These are phyloP conservation scores for Candida patagonica DNA, from an alignment of 805 yeast genomes.

Conservation along the genomic window DNA sequence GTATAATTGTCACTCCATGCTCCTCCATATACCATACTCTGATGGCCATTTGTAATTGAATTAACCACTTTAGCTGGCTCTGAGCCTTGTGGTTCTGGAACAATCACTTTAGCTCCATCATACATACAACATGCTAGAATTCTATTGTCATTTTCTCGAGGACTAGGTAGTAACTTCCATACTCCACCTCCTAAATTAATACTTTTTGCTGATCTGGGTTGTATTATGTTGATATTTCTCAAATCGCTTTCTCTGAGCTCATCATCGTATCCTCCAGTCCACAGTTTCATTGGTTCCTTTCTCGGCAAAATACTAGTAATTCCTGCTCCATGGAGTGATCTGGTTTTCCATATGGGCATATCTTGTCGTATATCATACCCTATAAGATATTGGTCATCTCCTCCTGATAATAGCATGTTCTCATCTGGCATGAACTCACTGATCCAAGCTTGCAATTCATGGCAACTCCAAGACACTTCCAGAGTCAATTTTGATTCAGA, in stretches of 20 bases:
- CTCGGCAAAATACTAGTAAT: constrained; percentile 70
- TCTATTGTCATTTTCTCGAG: constrained; percentile 24
- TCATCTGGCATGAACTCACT: constrained; percentile 46
- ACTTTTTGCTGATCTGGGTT: constrained; percentile 34
- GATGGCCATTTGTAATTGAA: constrained; percentile 44
- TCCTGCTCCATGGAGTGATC: constrained; percentile 79
- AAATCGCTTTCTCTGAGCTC: constrained; percentile 59
- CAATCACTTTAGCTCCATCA: constrained; percentile 74
- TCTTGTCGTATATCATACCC: constrained; percentile 55
- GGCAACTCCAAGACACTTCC: constrained; percentile 33
- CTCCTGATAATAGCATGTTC: constrained; percentile 53
- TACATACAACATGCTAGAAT: constrained; percentile 89
- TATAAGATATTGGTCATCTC: constrained; percentile 72
- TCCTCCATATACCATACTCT: constrained; percentile 93
- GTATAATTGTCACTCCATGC: constrained; percentile 59
- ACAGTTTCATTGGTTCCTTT: constrained; percentile 40
- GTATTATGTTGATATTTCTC: constrained; percentile 39
- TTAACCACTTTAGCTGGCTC: constrained; percentile 21
- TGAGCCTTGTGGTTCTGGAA: constrained; percentile 30
- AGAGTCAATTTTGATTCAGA: constrained; percentile 17
- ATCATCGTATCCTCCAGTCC: constrained; percentile 95
- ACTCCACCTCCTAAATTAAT: constrained; percentile 83
- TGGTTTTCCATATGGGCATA: constrained; percentile 21
- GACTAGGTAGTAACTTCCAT: constrained; percentile 76
- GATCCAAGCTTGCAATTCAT: constrained; percentile 83